Evolutionary conservation across 192 early-diverging fungal genomes (phyloP), one percentile per base, ranked within the genome.

Genomic region (Gigaspora rosea): DNA sequence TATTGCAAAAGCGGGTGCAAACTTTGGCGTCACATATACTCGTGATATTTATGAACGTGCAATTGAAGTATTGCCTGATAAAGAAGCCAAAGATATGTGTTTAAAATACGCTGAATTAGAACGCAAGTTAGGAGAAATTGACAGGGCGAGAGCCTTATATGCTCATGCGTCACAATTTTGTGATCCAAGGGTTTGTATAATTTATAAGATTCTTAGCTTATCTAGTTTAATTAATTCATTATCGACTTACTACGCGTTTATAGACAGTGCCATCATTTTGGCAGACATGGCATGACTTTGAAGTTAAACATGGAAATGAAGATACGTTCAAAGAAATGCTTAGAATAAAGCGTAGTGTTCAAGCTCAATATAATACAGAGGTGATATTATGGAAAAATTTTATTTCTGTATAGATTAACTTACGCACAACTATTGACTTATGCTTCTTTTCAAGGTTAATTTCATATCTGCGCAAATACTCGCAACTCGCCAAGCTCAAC

Each of bases 271-370:
- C 88, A 35, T 84, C 87, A 35, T 94, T 93, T 74, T 98, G 97
- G 97, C 84, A 92, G 69, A 80, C 78, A 41, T 99, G 98, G 98
- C 94, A 96, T 74, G 93, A 95, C 69, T 99, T 98, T 81, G 98
- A 99, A 87, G 95, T 97, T 15, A 90, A 93, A 74, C 93, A 96
- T 77, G 98, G 98, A 47, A 98, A 96, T 80, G 97, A 99, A 80
- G 96, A 98, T 61, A 96, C 97, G 4, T 98, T 97, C 85, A 96
- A 95, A 84, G 97, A 98, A 77, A 97, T 97, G 96, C 88, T 99
- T 59, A 86, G 96, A 73, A 91, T 97, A 77, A 96, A 96, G 81
- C 94, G 97, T 8, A 89, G 90, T 52, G 93, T 94, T 6, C 91
- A 94, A 81, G 92, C 95, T 27, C 90, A 91, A 62, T 94, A 86